Base-by-base conservation (phyloP, 2,329 filamentous ascomycete genomes). In the Arthrobotrys megalospora region DNA sequence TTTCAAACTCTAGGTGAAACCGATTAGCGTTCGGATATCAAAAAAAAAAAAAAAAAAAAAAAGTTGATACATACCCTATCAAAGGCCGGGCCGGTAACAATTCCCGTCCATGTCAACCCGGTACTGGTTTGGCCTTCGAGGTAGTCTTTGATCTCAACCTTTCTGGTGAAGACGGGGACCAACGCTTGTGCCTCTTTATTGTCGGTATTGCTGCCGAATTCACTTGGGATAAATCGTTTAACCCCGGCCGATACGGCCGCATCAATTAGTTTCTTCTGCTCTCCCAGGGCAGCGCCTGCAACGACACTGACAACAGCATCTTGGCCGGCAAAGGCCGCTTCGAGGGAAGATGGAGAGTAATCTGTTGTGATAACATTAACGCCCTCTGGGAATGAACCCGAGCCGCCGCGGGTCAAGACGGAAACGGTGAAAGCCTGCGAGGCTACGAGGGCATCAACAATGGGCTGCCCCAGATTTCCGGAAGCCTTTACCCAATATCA, bases 71-170 rank as follows among this genome's bases (percentile, higher is more conserved):
- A 28, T 82, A 87, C 86, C 88, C 87, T 89, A 81, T 91, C 90
- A 81, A 91, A 90, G 83, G 91, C 89, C 1, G 87, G 84, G 0
- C 89, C 89, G 7, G 85, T 88, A 2, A 89, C 86, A 12, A 92
- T 82, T 1, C 85, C 88, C 0, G 88, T 91, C 90, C 90, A 92
- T 34, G 85, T 86, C 79, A 91, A 87, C 0, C 80, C 83, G 0
- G 84, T 81, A 21, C 84, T 83, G 76, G 87, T 84, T 79, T 87
- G 87, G 24, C 83, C 83, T 79, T 87, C 85, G 19, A 91, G 84
- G 77, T 90, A 89, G 41, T 89, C 86, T 47, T 68, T 78, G 32
- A 78, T 72, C 16, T 78, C 75, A 7, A 78, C 67, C n/a, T 78
- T 78, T 34, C 75, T 47, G 24, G 67, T 68, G 38, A 78, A 78